Base-by-base conservation (phyloP, 352 stramenopile species). In the Phytophthora citricola region DNA sequence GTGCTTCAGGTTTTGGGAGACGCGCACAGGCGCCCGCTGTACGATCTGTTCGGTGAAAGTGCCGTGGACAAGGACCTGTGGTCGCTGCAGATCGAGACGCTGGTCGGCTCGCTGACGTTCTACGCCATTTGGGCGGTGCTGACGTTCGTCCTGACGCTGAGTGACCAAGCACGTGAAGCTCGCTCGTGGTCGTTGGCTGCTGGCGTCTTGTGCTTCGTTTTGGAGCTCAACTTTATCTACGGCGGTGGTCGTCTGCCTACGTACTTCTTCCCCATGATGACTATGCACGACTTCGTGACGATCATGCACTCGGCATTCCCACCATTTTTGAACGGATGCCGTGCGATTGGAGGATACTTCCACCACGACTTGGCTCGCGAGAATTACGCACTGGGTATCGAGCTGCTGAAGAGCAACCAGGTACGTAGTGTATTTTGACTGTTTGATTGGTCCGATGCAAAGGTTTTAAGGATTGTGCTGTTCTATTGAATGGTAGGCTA, bases 101-200 rank as follows among this genome's bases (percentile, higher is more conserved):
- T 98, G 32, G 89, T 98, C 36, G 85, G 96, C 32, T 87, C 97
- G 24, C 82, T 94, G 14, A 93, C 98, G 24, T 99, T 96, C 83
- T 99, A 99, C 72, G 87, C 95, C 20, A 90, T 97, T 34, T 99
- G 96, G 94, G 90, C 84, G 38, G 94, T 99, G 44, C 89, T 99
- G 78, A 93, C 93, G 39, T 99, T 97, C 79, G 72, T 99, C 32
- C 78, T 99, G 53, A 99, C 96, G 24, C 78, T 99, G 48, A 93
- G 95, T 52, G 97, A 98, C 49, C 75, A 78, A 9, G 92, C 85
- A 22, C 83, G 81, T 17, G 83, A 96, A 32, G 93, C 94, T 17
- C 86, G 96, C 65, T 87, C 97, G 58, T 99, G 94, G 94, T 94
- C 92, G 5, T 97, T 98, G 63, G 97, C 93, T 41, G 95, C 92